These are phyloP conservation scores for Calonectria fujianensis DNA, from an alignment of 2,329 filamentous ascomycete genomes.

Conservation along the genomic window DNA sequence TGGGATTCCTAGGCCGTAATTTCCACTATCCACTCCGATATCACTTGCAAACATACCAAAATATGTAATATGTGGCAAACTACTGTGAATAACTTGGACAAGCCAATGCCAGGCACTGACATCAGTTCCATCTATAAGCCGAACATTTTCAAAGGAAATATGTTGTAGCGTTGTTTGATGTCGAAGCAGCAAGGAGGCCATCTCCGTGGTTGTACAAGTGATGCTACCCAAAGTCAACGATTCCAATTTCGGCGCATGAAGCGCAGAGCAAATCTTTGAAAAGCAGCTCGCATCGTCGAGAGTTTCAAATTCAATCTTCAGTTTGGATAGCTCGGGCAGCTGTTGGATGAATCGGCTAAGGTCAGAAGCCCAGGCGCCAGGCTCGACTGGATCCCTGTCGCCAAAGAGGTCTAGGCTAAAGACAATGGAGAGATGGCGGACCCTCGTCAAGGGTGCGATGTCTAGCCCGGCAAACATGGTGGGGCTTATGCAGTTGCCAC, in stretches of 20 bases:
- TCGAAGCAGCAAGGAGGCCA: constrained; percentile 1
- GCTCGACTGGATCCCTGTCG: background rate
- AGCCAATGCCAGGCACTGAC: constrained; percentile 11
- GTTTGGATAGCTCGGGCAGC: constrained; percentile 4
- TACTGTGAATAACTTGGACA: background rate
- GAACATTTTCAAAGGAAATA: constrained; percentile 20
- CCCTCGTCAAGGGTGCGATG: constrained; percentile 9
- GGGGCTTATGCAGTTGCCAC: constrained; percentile 26
- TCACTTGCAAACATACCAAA: constrained; percentile 9
- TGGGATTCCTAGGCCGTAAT: background rate
- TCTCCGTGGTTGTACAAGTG: constrained; percentile 1
- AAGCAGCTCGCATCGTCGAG: constrained; percentile 1
- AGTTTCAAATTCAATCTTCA: constrained; percentile 21
- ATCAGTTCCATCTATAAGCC: background rate
- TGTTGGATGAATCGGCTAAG: constrained; percentile 13
- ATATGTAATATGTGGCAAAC: constrained; percentile 1
- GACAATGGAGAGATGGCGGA: constrained; percentile 16
- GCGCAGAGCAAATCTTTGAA: background rate
- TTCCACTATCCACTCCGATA: background rate
- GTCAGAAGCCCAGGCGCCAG: constrained; percentile 1
- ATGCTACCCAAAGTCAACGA: background rate
- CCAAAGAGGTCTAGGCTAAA: constrained; percentile 10
- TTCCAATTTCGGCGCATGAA: constrained; percentile 22
- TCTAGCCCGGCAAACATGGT: constrained; percentile 21
- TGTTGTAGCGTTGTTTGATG: constrained; percentile 6